Base-by-base conservation (phyloP, 23 red algal species). In the Gracilariopsis chorda region DNA sequence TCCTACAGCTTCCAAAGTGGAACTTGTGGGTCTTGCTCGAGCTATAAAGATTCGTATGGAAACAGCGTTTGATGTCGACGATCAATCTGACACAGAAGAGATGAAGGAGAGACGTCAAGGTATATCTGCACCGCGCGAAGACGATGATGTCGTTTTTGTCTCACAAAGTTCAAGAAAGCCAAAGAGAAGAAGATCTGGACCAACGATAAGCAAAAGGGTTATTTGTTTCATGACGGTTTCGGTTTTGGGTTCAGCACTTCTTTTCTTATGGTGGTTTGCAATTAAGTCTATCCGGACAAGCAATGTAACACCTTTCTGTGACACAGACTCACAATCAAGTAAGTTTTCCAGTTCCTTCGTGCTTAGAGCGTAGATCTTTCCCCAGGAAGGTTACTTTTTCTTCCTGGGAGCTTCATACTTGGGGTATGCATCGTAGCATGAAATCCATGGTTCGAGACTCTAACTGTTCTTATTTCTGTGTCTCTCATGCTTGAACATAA, bases 1-100 rank as follows among this genome's bases (percentile, higher is more conserved):
- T 1, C 44, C 23, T 17, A 6, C 23, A 11, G 83, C 67, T 7
- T 42, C 45, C 9, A 57, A 51, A 21, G 65, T 32, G 43, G 83
- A 88, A 35, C 48, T 88, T 36, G 28, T 74, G 7, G 49, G 65
- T 20, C 23, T 88, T 51, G 83, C 63, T 7, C 57, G 63, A 23
- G 83, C 83, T 8, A 60, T 58, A 56, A 35, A 40, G 27, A 21
- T 88, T n/a, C 69, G 59, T 7, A 51, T 88, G 49, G 83, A 88
- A 51, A 58, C 65, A 36, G 24, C 35, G 28, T 37, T 46, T 52
- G 83, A 53, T 37, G 69, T 23, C 4, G 45, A 74, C 30, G 24
- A 24, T 7, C 44, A 43, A 77, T 30, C 45, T 56, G 48, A 25
- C 16, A 41, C n/a, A 16, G 40, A 84, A 64, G 27, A 68, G 34